Evolutionary conservation across 805 yeast species (phyloP), one percentile per base, ranked within the genome.

Genomic region (Danielozyma ontarioensis): DNA sequence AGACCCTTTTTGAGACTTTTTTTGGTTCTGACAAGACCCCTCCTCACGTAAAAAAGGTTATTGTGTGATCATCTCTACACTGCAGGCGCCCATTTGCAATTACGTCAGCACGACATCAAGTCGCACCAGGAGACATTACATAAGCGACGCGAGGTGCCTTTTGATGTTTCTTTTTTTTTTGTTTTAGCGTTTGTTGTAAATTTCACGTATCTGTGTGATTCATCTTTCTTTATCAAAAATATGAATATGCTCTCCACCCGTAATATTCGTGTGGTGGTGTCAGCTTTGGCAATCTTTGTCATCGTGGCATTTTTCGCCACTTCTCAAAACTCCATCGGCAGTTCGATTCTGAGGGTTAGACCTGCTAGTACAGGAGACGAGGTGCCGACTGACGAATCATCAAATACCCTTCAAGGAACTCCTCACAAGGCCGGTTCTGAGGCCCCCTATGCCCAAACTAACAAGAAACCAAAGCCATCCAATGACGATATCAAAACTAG

Each of bases 261-360:
- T 49, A 74, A 74, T 53, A 59, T 71, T 45, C 76, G 83, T 39
- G 67, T 74, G 39, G 42, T 74, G 12, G 51, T 76, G 10, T 74
- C 74, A 10, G 72, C 78, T 2, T 44, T 76, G 27, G 72, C 73
- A 16, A 54, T 77, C 19, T 54, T 79, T 31, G 64, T 69, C 45
- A 53, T 80, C 33, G 61, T 77, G 15, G 57, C 71, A 25, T 65
- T 78, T 44, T 59, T 79, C 33, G 65, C 70, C 32, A 53, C 72
- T 3, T 64, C 78, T 2, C 66, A 70, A 28, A 45, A 54, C 32
- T 50, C 64, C 19, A 53, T 67, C 30, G 49, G 57, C 8, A 41
- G 48, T 27, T 50, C 64, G 4, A 36, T 64, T 12, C 64, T 56
- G 36, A 55, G 52, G 35, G 56, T 56, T 16, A 54, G 51, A 31